Conservation (phyloP, 306 rosid species). For the Lotus japonicus region DNA sequence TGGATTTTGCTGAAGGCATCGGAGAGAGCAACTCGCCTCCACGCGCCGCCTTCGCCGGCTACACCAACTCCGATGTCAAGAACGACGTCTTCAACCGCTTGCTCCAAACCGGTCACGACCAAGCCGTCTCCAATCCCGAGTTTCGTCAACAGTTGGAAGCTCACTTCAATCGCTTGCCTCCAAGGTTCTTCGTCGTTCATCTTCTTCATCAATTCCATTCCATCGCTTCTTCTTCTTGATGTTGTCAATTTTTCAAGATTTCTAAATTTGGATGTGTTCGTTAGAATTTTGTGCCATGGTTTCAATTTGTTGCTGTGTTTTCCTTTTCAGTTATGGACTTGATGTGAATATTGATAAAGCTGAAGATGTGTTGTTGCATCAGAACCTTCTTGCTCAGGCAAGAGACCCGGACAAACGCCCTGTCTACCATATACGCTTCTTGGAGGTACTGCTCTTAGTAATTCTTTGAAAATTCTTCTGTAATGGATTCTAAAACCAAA, state of each 20-base stretch:
- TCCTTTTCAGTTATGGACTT: constrained; percentile 82
- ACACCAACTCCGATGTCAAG: constrained; percentile 57
- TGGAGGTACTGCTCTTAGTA: constrained; percentile 54
- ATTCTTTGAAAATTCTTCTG: too few species aligned
- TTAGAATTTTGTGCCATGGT: background rate
- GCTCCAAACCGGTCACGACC: constrained; percentile 55
- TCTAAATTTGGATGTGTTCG: background rate
- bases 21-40: constrained; percentile 99
- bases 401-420: constrained; percentile 93
- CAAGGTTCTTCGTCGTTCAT: constrained; percentile 64
- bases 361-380: constrained; percentile 90
- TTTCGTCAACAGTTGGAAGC: constrained; percentile 79
- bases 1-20: constrained; percentile 93
- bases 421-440: constrained; percentile 71
- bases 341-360: constrained; percentile 93
- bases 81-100: constrained; percentile 79
- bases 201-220: background rate
- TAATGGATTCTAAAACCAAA: too few species aligned
- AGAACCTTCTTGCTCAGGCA: constrained; percentile 73
- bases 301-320: background rate
- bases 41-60: constrained; percentile 53
- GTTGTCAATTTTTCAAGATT: background rate
- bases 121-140: constrained; percentile 57
- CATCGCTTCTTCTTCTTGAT: background rate
- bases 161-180: constrained; percentile 94